These are phyloP conservation scores for Metschnikowia koreensis DNA, from an alignment of 805 yeast species.

Conservation along the genomic window DNA sequence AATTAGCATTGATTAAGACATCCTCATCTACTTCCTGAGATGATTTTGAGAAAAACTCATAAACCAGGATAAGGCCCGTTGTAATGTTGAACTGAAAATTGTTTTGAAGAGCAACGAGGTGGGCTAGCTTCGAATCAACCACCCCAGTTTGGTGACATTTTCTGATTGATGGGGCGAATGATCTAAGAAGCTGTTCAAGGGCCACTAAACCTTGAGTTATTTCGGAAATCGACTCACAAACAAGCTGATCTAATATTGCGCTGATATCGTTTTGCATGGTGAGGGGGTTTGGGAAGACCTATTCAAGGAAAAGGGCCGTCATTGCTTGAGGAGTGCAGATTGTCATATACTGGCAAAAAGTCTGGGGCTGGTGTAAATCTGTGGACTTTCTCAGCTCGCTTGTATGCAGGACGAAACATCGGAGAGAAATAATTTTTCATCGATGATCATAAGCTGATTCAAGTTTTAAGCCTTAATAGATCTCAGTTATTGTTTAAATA, in stretches of 20 bases:
- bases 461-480: too few species aligned
- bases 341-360: not conserved
- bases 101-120: slow-evolving; percentile 50
- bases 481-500: too few species aligned
- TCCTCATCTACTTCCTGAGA: slow-evolving; percentile 6
- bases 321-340: not conserved
- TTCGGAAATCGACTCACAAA: slow-evolving; percentile 3
- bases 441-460: too few species aligned
- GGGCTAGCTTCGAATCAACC: slow-evolving; percentile 10
- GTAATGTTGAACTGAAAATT: slow-evolving; percentile 51
- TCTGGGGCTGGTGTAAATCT: not conserved
- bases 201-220: slow-evolving; percentile 9
- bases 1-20: slow-evolving; percentile 23
- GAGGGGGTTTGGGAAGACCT: not conserved
- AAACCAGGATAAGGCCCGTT: slow-evolving; percentile 29
- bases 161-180: slow-evolving; percentile 13
- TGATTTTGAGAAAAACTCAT: slow-evolving; percentile 6
- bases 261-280: slow-evolving; percentile 6
- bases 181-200: slow-evolving; percentile 11
- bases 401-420: too few species aligned
- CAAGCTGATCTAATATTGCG: slow-evolving; percentile 6
- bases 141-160: slow-evolving; percentile 8
- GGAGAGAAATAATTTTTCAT: too few species aligned
- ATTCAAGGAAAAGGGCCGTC: not conserved
- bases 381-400: too few species aligned